phyloP scores from a whole-genome alignment of 306 rosid genomes.

The Dryas alaskensis region DNA sequence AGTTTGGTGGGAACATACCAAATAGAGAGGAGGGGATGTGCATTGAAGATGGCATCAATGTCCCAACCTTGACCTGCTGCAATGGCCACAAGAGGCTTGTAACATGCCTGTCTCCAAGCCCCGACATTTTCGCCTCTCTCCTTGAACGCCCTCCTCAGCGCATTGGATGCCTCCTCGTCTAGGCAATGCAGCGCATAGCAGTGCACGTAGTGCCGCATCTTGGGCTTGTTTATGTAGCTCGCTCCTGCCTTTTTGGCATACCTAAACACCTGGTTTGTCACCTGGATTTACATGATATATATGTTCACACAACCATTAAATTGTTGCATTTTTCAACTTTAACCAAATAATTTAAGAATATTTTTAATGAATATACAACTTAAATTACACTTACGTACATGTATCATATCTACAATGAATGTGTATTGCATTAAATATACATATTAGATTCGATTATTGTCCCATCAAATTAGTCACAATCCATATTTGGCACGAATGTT shows the following conservation, averaged over 20 bases:
- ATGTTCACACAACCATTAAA: neutral
- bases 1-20: conserved; percentile 97
- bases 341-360: too few species aligned
- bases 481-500: too few species aligned
- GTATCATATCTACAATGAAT: too few species aligned
- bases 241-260: conserved; percentile 88
- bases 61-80: conserved; percentile 92
- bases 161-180: conserved; percentile 70
- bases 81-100: conserved; percentile 66
- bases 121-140: conserved; percentile 89
- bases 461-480: too few species aligned
- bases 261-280: conserved; percentile 87
- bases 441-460: too few species aligned
- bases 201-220: conserved; percentile 97
- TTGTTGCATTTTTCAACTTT: too few species aligned
- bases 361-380: too few species aligned
- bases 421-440: too few species aligned
- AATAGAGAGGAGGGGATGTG: conserved; percentile 74
- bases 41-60: conserved; percentile 80
- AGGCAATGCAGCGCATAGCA: conserved; percentile 90
- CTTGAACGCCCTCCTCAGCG: conserved; percentile 59
- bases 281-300: conserved; percentile 36
- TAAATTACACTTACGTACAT: too few species aligned
- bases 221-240: conserved; percentile 92
- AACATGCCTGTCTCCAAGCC: conserved; percentile 87